These are phyloP conservation scores for Apiotrichum laibachii DNA, from an alignment of 1,284 basidiomycete genomes.

Conservation along the genomic window DNA sequence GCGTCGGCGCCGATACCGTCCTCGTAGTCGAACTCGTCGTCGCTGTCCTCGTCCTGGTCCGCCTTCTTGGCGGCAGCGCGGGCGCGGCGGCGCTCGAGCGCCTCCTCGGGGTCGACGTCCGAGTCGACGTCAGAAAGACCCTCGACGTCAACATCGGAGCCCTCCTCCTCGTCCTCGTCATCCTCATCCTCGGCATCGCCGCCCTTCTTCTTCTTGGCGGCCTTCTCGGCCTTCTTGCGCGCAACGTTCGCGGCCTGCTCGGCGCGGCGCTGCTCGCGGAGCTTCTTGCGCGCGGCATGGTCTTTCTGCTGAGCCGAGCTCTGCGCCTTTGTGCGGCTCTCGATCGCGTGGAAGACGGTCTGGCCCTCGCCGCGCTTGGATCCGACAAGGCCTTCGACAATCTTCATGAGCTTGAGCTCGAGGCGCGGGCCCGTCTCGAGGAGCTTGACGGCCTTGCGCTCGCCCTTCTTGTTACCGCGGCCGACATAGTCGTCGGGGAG, in stretches of 20 bases:
- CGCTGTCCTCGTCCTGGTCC: conserved; percentile 36
- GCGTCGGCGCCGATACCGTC: conserved; percentile 51
- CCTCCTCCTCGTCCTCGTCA: conserved; percentile 48
- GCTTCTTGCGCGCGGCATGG: conserved; percentile 70
- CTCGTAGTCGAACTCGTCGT: conserved; percentile 47
- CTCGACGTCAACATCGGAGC: conserved; percentile 51
- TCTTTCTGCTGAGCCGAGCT: conserved; percentile 63
- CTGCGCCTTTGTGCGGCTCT: conserved; percentile 71
- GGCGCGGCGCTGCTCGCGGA: conserved; percentile 71
- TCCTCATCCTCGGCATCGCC: conserved; percentile 52
- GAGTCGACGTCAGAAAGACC: conserved; percentile 43
- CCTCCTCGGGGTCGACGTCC: conserved; percentile 53
- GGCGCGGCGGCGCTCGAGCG: conserved; percentile 34
- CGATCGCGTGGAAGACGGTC: conserved; percentile 88
- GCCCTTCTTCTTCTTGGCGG: conserved; percentile 30
- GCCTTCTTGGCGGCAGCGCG: conserved; percentile 31
- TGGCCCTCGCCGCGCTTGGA: conserved; percentile 63
- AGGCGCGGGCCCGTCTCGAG: conserved; percentile 94
- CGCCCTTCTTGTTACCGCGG: conserved; percentile 85
- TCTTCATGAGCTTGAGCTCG: conserved; percentile 90
- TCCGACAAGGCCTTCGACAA: conserved; percentile 88
- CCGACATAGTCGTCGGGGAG: conserved; percentile 92
- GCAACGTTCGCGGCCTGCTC: conserved; percentile 86
- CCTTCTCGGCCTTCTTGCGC: conserved; percentile 63
- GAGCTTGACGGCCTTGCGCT: conserved; percentile 83